Conservation (phyloP, 371 early-diverging fungal species). For the Apophysomyces trapeziformis region DNA sequence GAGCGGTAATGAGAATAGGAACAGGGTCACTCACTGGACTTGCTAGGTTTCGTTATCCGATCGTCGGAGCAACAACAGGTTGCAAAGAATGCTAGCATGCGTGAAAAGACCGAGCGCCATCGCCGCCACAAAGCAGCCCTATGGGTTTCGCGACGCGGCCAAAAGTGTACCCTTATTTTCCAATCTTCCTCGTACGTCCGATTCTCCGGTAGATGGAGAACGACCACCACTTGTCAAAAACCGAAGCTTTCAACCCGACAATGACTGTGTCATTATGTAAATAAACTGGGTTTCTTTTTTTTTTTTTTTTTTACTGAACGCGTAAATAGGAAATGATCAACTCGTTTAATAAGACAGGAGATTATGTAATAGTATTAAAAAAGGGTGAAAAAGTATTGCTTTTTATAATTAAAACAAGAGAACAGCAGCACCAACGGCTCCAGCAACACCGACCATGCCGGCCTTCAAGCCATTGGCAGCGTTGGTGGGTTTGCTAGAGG, state of each 20-base stretch:
- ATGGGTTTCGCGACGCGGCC: slow-evolving; percentile 6
- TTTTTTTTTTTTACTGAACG: neutral
- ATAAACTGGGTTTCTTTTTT: neutral
- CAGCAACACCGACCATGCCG: slow-evolving; percentile 6
- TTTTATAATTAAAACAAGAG: slow-evolving; percentile 2
- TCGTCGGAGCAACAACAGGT: slow-evolving; percentile 18
- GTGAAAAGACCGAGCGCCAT: slow-evolving; percentile 7
- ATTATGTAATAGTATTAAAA: slow-evolving; percentile 7
- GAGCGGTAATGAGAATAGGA: neutral
- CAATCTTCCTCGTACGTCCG: neutral
- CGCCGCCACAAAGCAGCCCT: slow-evolving; percentile 4
- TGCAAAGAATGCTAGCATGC: slow-evolving; percentile 30
- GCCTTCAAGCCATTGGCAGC: slow-evolving; percentile 7
- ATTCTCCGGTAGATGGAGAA: neutral
- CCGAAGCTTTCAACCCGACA: slow-evolving; percentile 3
- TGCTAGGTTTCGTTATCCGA: slow-evolving; percentile 6
- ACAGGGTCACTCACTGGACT: no score
- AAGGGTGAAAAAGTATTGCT: neutral
- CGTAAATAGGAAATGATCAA: neutral
- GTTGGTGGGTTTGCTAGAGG: neutral
- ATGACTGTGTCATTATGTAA: slow-evolving; percentile 10
- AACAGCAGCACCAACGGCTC: slow-evolving; percentile 5
- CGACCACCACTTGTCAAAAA: slow-evolving; percentile 3
- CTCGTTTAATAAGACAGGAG: slow-evolving; percentile 3
- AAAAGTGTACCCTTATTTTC: slow-evolving; percentile 2